These are phyloP conservation scores for Trametes maxima DNA, from an alignment of 768 basidiomycete genomes.

Conservation along the genomic window DNA sequence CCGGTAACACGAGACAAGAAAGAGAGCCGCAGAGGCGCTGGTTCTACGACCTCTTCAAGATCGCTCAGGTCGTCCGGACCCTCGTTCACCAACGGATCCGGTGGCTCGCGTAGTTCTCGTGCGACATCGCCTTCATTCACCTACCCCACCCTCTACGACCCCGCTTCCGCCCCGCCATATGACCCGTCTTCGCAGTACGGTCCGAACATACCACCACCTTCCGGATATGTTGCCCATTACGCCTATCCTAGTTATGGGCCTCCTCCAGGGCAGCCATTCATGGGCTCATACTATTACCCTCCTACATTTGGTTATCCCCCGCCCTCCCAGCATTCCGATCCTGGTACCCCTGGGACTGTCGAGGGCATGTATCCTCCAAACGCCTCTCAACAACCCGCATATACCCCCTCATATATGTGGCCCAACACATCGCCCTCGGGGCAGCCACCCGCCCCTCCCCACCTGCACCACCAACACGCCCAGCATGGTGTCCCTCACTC, in stretches of 20 bases:
- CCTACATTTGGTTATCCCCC: conserved; percentile 54
- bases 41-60: conserved; percentile 54
- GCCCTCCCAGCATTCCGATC: conserved; percentile 43
- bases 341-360: conserved; percentile 29
- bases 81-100: conserved; percentile 55
- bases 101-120: conserved; percentile 70
- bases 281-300: conserved; percentile 54
- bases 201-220: conserved; percentile 25
- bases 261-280: conserved; percentile 33
- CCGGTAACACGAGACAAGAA: conserved; percentile 58
- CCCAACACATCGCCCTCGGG: conserved; percentile 32
- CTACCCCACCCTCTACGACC: conserved; percentile 75
- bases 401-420: conserved; percentile 39
- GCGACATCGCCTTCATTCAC: conserved; percentile 78
- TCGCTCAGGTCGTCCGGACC: conserved; percentile 55
- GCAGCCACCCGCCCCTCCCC: conserved; percentile 24
- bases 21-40: conserved; percentile 51
- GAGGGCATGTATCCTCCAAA: conserved; percentile 36
- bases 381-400: conserved; percentile 31
- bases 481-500: conserved; percentile 28
- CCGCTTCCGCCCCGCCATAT: conserved; percentile 32
- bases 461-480: conserved; percentile 28
- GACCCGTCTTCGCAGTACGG: conserved; percentile 33
- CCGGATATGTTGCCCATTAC: conserved; percentile 32
- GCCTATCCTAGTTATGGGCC: conserved; percentile 36